These are phyloP conservation scores for Xerocomellus intermedius DNA, from an alignment of 768 basidiomycete species.

Conservation along the genomic window DNA sequence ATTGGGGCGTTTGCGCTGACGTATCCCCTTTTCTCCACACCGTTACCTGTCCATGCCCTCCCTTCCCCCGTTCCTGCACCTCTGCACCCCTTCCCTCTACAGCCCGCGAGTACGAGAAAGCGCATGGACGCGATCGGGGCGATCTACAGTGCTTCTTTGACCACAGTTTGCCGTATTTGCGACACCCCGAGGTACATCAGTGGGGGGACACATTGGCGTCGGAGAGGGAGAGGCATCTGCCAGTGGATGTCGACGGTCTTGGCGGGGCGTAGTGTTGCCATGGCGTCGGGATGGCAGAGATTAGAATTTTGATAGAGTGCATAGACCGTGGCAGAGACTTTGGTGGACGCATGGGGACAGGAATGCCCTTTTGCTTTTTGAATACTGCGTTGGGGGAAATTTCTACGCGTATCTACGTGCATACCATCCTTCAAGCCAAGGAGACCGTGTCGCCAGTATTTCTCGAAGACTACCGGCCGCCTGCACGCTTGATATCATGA, in stretches of 20 bases:
- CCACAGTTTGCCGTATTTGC: constrained; percentile 68
- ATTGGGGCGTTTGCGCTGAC: neutral
- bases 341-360: neutral
- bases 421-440: no score
- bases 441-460: no score
- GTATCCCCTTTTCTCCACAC: no score
- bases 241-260: neutral
- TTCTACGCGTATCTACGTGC: no score
- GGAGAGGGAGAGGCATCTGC: constrained; percentile 6
- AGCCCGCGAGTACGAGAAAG: constrained; percentile 76
- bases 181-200: constrained; percentile 65
- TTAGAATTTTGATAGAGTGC: no score
- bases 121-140: constrained; percentile 38
- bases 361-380: neutral
- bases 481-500: no score
- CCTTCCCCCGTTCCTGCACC: no score
- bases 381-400: no score
- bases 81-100: no score
- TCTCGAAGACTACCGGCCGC: neutral
- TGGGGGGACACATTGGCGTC: constrained; percentile 58
- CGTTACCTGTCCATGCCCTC: no score
- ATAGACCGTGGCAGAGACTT: no score
- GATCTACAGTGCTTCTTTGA: constrained; percentile 79
- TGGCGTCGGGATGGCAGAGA: no score
- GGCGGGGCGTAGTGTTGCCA: neutral